Conservation (phyloP, 176 grass and related monocot genomes). For the Zoysia pacifica region DNA sequence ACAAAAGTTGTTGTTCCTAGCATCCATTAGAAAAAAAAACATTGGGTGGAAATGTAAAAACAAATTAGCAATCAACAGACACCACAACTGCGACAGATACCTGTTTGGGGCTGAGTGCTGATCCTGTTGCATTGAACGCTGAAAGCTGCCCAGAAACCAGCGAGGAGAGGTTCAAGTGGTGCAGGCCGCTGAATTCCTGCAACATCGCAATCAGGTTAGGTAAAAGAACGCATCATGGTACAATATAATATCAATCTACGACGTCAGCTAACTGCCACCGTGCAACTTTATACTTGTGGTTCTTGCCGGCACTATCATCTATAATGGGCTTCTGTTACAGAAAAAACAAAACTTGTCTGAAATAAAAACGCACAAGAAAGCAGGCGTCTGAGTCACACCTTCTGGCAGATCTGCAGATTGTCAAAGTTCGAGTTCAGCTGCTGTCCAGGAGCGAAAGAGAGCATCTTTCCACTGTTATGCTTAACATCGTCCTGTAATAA, state of each 20-base stretch:
- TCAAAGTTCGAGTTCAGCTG: constrained; percentile 7
- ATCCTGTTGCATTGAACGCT: constrained; percentile 29
- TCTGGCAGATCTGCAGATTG: constrained; percentile 32
- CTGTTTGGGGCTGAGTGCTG: constrained; percentile 20
- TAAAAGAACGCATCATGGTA: constrained; percentile 1
- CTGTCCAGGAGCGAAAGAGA: constrained; percentile 40
- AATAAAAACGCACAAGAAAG: constrained; percentile 21
- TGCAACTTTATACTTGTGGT: constrained; percentile 7
- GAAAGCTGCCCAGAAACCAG: constrained; percentile 34
- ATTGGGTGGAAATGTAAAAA: not conserved
- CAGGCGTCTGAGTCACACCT: constrained; percentile 26
- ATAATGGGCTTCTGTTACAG: not conserved
- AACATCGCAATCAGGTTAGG: constrained; percentile 18
- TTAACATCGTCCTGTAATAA: constrained; percentile 28
- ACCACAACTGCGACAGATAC: not conserved
- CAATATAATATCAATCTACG: constrained; percentile 4
- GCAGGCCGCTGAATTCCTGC: constrained; percentile 46
- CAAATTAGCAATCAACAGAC: constrained; percentile 7
- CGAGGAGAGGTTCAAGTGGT: constrained; percentile 42
- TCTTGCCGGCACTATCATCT: not conserved
- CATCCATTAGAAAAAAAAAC: not conserved
- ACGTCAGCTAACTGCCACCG: constrained; percentile 27
- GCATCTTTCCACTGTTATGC: constrained; percentile 31
- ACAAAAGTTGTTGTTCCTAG: not conserved
- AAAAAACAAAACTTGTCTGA: constrained; percentile 8